Conservation (phyloP, 192 early-diverging fungal genomes). For the Backusella sp. region DNA sequence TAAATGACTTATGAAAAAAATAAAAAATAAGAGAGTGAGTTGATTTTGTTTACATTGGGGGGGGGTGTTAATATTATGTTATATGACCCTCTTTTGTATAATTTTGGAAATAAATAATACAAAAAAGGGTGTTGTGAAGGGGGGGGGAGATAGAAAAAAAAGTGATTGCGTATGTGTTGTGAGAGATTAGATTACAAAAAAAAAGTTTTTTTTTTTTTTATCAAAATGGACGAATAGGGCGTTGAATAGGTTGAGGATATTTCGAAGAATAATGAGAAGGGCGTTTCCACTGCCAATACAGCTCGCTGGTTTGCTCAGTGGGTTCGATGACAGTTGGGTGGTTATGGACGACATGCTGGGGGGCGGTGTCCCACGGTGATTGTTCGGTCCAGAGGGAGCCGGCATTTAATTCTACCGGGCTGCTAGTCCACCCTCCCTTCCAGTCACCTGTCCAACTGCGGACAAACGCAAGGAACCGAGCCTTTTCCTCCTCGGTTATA, state of each 20-base stretch:
- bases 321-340: neutral
- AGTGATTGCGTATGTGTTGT: neutral
- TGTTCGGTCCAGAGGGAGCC: constrained; percentile 18
- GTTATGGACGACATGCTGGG: neutral
- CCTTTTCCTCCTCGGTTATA: constrained; percentile 34
- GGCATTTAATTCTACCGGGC: neutral
- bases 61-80: no score
- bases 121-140: neutral
- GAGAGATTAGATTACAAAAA: neutral
- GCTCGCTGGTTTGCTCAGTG: neutral
- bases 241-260: constrained; percentile 10
- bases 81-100: no score
- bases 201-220: neutral
- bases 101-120: no score
- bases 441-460: constrained; percentile 39
- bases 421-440: constrained; percentile 18
- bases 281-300: constrained; percentile 5
- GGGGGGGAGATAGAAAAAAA: neutral
- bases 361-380: constrained; percentile 18
- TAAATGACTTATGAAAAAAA: no score
- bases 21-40: no score
- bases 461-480: constrained; percentile 33
- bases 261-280: neutral
- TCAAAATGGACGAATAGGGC: neutral
- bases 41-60: no score